Percentiles rank a stretch among this genome's conserved stretches.
phyloP scores from a whole-genome alignment of 2,329 filamentous ascomycete species.

The Ophiostoma novo-ulmi region DNA sequence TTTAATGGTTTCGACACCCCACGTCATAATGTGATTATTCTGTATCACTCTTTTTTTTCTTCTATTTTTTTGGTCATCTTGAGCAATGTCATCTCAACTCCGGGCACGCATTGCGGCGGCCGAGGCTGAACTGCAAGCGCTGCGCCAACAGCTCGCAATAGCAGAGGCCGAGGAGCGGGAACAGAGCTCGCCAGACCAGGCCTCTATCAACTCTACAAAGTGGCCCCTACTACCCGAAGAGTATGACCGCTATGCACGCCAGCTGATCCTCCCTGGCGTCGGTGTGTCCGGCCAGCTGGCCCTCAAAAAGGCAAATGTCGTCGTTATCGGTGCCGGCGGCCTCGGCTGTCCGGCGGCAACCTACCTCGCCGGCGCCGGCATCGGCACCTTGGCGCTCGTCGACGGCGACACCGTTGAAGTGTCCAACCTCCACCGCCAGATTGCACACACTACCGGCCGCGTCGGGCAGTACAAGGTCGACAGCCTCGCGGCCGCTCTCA shows the following conservation, averaged over 20 bases:
- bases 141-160: conserved; percentile 43
- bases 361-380: conserved; percentile 86
- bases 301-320: conserved; percentile 63
- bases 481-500: conserved; percentile 61
- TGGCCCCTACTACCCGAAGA: conserved; percentile 71
- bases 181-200: neutral
- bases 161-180: conserved; percentile 35
- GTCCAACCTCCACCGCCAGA: conserved; percentile 89
- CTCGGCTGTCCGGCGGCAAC: conserved; percentile 86
- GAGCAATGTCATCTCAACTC: conserved; percentile 34
- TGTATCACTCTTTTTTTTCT: neutral
- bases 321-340: conserved; percentile 83
- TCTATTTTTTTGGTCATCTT: neutral
- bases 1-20: neutral
- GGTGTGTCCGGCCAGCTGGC: conserved; percentile 73
- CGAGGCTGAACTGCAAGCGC: conserved; percentile 44
- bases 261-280: conserved; percentile 81
- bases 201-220: conserved; percentile 32
- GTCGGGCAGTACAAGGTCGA: conserved; percentile 76
- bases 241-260: conserved; percentile 81
- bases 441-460: conserved; percentile 67
- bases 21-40: conserved; percentile 6
- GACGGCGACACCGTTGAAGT: conserved; percentile 84
- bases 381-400: conserved; percentile 76
- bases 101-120: conserved; percentile 43